A percentile compares a stretch with the other conserved stretches of the same genome.
Evolutionary conservation across 2,329 filamentous ascomycete genomes (phyloP).

Genomic region (Xylaria sp.): DNA sequence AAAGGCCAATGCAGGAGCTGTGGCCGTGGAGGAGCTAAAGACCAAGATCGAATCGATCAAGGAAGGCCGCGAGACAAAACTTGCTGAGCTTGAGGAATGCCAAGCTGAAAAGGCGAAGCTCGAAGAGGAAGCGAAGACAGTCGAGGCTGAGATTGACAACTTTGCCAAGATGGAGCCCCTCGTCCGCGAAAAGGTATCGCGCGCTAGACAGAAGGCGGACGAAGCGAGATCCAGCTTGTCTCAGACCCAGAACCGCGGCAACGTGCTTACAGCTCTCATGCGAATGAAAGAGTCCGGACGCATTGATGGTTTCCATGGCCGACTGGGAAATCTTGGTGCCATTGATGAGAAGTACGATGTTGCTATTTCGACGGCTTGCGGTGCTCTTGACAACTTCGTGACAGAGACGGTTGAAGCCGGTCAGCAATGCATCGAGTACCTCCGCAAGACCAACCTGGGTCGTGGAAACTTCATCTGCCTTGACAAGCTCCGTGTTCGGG

Average conservation of each 20-base stretch:
- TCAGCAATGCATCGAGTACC: slow-evolving; percentile 95
- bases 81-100: slow-evolving; percentile 68
- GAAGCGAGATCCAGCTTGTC: slow-evolving; percentile 88
- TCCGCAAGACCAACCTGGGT: slow-evolving; percentile 94
- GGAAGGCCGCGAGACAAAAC: slow-evolving; percentile 64
- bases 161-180: slow-evolving; percentile 74
- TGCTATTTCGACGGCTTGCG: slow-evolving; percentile 95
- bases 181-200: slow-evolving; percentile 77
- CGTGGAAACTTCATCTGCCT: slow-evolving; percentile 96
- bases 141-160: slow-evolving; percentile 67
- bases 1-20: slow-evolving; percentile 79
- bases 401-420: slow-evolving; percentile 94
- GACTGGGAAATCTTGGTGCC: slow-evolving; percentile 86
- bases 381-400: slow-evolving; percentile 88
- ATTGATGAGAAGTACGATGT: slow-evolving; percentile 95
- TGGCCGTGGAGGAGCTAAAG: slow-evolving; percentile 77
- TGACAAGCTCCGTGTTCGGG: slow-evolving; percentile 74
- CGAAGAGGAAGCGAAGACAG: slow-evolving; percentile 66
- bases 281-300: slow-evolving; percentile 91
- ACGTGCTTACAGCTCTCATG: slow-evolving; percentile 87
- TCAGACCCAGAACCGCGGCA: slow-evolving; percentile 85
- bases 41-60: slow-evolving; percentile 71
- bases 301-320: slow-evolving; percentile 94
- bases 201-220: slow-evolving; percentile 87
- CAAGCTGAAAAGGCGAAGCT: slow-evolving; percentile 66